Conservation (phyloP, 306 rosid genomes). For the Corylus americana region DNA sequence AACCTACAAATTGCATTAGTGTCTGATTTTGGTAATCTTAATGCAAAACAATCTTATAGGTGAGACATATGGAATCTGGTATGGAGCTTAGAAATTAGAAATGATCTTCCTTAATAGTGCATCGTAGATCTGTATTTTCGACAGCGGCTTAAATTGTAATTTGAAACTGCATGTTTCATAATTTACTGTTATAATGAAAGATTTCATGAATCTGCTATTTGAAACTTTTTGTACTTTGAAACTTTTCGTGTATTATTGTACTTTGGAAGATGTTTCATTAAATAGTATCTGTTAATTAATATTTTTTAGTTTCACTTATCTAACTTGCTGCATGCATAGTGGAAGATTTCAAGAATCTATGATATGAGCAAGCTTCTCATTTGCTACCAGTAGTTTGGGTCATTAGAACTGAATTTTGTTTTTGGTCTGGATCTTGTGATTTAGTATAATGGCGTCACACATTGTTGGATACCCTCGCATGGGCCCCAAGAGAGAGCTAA, state of each 20-base stretch:
- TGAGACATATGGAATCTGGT: background rate
- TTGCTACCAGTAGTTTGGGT: background rate
- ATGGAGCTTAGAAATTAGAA: background rate
- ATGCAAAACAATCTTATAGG: background rate
- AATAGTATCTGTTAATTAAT: no score
- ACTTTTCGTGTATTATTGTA: background rate
- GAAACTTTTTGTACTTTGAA: background rate
- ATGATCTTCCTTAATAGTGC: background rate
- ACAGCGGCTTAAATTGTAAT: background rate
- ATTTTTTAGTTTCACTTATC: no score
- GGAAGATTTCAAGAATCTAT: background rate
- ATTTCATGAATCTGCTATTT: background rate
- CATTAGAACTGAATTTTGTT: slow-evolving; percentile 15
- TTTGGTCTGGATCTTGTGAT: slow-evolving; percentile 15
- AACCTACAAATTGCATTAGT: background rate
- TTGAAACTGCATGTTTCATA: background rate
- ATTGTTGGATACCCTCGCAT: slow-evolving; percentile 91
- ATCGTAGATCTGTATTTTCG: background rate
- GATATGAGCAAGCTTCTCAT: background rate
- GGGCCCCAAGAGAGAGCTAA: slow-evolving; percentile 98
- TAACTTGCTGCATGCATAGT: no score
- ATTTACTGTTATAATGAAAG: background rate
- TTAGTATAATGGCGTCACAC: slow-evolving; percentile 83
- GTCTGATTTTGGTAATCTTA: background rate
- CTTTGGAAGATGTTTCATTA: no score